These are phyloP conservation scores for Cladosporium sp. DNA, from an alignment of 2,329 filamentous ascomycete species.

Conservation along the genomic window DNA sequence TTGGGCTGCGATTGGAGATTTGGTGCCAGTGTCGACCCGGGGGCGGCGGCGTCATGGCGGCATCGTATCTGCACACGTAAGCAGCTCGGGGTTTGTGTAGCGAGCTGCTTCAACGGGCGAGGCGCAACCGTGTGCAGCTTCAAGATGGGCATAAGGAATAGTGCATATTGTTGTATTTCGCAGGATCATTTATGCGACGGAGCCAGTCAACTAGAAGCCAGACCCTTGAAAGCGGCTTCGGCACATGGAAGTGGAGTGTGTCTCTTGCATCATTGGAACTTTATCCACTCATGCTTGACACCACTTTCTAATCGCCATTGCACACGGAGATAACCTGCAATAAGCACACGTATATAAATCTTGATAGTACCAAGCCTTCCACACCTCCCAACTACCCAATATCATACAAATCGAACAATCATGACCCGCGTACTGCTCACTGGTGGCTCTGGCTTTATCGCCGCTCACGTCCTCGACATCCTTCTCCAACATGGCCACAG, in stretches of 20 bases:
- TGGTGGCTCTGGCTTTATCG: conserved; percentile 61
- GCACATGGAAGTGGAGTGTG: background rate
- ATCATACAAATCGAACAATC: background rate
- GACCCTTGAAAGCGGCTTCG: background rate
- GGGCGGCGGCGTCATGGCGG: background rate
- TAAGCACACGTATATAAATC: background rate
- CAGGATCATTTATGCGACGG: conserved; percentile 1
- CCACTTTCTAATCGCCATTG: background rate
- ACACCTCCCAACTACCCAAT: background rate
- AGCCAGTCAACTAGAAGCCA: background rate
- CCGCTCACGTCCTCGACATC: conserved; percentile 59
- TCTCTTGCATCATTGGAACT: conserved; percentile 6
- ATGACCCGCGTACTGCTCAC: conserved; percentile 35
- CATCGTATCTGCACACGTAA: background rate
- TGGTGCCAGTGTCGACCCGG: background rate
- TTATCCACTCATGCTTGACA: background rate
- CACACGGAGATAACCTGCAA: background rate
- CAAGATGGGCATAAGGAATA: conserved; percentile 9
- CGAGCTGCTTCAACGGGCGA: background rate
- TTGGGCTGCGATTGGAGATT: conserved; percentile 12
- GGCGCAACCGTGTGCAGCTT: background rate
- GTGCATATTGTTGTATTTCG: conserved; percentile 3
- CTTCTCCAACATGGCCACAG: conserved; percentile 54
- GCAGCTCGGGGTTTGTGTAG: background rate
- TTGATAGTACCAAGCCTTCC: background rate